Evolutionary conservation across 495 filamentous ascomycete genomes (phyloP), one percentile per base, ranked within the genome.

Genomic region (Penicillium waksmanii): DNA sequence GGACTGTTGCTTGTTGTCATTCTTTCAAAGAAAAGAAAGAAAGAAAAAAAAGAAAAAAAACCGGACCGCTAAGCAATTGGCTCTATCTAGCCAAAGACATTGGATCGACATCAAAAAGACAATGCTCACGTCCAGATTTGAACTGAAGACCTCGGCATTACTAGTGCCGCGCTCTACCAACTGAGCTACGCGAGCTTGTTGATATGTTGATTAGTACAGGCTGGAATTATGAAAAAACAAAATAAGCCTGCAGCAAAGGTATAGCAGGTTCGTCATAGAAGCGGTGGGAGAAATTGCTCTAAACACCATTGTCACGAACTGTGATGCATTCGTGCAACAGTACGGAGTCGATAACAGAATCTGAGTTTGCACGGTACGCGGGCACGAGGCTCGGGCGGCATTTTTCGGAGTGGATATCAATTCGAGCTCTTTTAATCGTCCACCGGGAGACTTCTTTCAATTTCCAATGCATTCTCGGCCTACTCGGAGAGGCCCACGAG

Each of bases 321-420:
- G 40, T 55, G 43, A 56, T 35, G 46, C 55, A 57, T 6, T 13
- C 31, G 46, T 57, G 46, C 43, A 50, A 57, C 35, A 17, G 15
- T 25, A 18, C 18, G 46, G 50, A 7, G 43, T 27, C 13, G 35
- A 18, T 12, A 5, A 1, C 19, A 4, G n/a, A 11, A 27, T 13
- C 21, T 13, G 21, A 27, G 19, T 12, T 48, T 23, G n/a, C 11
- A 25, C 5, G 21, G 23, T 48, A 17, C 19, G 15, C 17, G 40
- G n/a, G n/a, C 15, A 15, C 40, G 40, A 44, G 42, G 3, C 36
- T 38, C 36, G 36, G 36, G 9, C 12, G 36, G 36, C 42, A 19
- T 44, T 44, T 19, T 17, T 19, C 17, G 42, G 5, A 9, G 42
- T 44, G 42, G 42, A 44, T 17, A 44, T 44, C 15, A 10, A 44